Base-by-base conservation (phyloP, 257 asterid species). In the Salvia hispanica region DNA sequence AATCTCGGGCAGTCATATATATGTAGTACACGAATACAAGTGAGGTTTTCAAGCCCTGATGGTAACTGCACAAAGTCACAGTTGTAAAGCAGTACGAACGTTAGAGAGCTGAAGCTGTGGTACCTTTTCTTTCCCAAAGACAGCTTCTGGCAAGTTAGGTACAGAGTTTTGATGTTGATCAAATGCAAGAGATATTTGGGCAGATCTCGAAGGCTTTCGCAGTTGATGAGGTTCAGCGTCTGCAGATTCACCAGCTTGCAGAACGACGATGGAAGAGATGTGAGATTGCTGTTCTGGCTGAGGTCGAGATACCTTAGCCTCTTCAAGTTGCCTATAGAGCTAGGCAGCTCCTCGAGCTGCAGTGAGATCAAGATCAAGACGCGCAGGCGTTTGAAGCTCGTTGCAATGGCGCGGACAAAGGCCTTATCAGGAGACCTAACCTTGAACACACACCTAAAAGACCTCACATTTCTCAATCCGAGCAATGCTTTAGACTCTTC, bases 191-290 rank as follows among this genome's bases (percentile, higher is more conserved):
- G 62, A 18, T 77, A 72, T 37, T 57, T 42, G 0, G 82, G 86
- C 62, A 81, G 66, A 70, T 69, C 74, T 53, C 64, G 69, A 65
- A 84, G 71, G 56, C 70, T 78, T 52, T 81, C 85, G 56, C 89
- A 81, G 77, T 79, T 81, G 28, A 84, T 81, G 78, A 79, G 84
- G 67, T 79, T 79, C 57, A 81, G 62, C 9, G 81, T 78, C 71
- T 81, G 89, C 53, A 84, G 25, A 64, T 84, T 79, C 67, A 74
- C 76, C 18, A 84, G 84, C 66, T 75, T 78, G 77, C 79, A 51
- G 11, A 79, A 42, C 2, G 84, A 76, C 12, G 43, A 64, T n/a
- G 83, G 84, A 52, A 81, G 83, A 44, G 59, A 63, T 74, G 58
- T 78, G 64, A 81, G 65, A 28, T 74, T 79, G 36, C 84, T 76